These are phyloP conservation scores for Cronartium quercuum DNA, from an alignment of 1,284 basidiomycete genomes.

Conservation along the genomic window DNA sequence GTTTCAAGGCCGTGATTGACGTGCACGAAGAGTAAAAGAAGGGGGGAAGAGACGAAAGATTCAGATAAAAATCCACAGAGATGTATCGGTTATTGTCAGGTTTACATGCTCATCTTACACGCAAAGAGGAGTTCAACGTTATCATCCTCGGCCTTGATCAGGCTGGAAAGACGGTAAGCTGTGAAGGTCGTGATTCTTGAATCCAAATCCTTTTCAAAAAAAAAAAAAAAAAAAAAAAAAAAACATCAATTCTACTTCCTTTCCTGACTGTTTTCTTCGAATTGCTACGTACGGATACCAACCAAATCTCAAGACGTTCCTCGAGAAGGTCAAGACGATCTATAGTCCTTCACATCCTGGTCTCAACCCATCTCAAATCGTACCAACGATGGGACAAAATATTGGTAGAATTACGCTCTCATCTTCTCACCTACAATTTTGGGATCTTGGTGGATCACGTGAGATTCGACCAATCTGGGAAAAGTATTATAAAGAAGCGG, in stretches of 20 bases:
- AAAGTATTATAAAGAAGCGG: slow-evolving; percentile 32
- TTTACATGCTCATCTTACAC: slow-evolving; percentile 32
- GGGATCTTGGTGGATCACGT: slow-evolving; percentile 24
- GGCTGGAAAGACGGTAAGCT: slow-evolving; percentile 36
- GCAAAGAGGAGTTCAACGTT: slow-evolving; percentile 37
- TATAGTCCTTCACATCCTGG: slow-evolving; percentile 25
- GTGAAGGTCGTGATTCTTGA: neutral
- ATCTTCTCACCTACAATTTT: slow-evolving; percentile 21
- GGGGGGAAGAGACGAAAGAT: too few relatives aligned
- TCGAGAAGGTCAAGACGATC: slow-evolving; percentile 33
- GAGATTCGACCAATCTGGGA: slow-evolving; percentile 35
- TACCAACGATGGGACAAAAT: slow-evolving; percentile 28
- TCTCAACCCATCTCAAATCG: slow-evolving; percentile 12
- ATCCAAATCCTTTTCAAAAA: neutral
- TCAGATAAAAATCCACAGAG: neutral
- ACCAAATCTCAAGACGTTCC: slow-evolving; percentile 4
- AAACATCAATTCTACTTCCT: neutral
- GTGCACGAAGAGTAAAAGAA: too few relatives aligned
- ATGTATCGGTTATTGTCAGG: slow-evolving; percentile 37
- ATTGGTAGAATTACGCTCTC: slow-evolving; percentile 28
- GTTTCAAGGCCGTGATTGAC: too few relatives aligned
- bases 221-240: neutral
- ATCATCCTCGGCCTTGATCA: slow-evolving; percentile 34
- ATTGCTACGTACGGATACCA: neutral
- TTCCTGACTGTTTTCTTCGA: neutral